Evolutionary conservation across 495 filamentous ascomycete genomes (phyloP).

Genomic region (Neurospora hispaniola): DNA sequence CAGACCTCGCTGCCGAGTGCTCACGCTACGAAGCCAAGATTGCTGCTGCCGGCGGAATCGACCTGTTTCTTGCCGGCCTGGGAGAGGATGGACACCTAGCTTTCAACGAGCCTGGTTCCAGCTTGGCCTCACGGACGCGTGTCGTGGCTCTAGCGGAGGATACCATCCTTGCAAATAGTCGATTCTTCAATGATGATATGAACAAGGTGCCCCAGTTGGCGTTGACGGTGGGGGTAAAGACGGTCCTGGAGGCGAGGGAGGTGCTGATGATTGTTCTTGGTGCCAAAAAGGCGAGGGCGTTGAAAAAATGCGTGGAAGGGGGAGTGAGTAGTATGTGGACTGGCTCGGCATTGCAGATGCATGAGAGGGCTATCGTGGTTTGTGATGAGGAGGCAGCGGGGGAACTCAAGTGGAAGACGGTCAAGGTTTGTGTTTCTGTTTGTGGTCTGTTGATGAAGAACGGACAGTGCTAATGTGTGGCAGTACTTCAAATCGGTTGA

Average conservation of each 20-base stretch:
- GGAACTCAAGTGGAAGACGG: constrained; percentile 78
- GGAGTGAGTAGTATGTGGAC: constrained; percentile 90
- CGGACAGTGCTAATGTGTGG: constrained; percentile 1
- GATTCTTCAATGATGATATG: constrained; percentile 71
- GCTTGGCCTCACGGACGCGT: constrained; percentile 63
- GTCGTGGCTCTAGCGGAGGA: constrained; percentile 84
- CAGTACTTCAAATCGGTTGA: constrained; percentile 64
- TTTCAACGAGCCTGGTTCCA: constrained; percentile 83
- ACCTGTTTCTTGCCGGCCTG: constrained; percentile 77
- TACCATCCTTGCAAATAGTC: constrained; percentile 73
- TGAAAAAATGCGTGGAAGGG: constrained; percentile 71
- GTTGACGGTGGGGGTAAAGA: constrained; percentile 80
- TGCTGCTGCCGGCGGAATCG: constrained; percentile 63
- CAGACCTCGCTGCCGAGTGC: constrained; percentile 67
- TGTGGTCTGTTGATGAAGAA: not conserved
- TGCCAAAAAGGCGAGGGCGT: constrained; percentile 68
- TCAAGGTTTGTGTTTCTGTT: constrained; percentile 38
- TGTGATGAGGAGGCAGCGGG: constrained; percentile 79
- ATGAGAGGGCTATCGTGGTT: constrained; percentile 69
- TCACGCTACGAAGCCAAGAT: constrained; percentile 71
- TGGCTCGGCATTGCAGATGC: constrained; percentile 66
- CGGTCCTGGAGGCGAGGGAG: constrained; percentile 70
- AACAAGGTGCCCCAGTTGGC: constrained; percentile 70
- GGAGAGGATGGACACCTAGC: constrained; percentile 82
- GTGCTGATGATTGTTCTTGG: constrained; percentile 76